These are phyloP conservation scores for Heracleum sosnowskyi DNA, from an alignment of 129 eudicot genomes.

Conservation along the genomic window DNA sequence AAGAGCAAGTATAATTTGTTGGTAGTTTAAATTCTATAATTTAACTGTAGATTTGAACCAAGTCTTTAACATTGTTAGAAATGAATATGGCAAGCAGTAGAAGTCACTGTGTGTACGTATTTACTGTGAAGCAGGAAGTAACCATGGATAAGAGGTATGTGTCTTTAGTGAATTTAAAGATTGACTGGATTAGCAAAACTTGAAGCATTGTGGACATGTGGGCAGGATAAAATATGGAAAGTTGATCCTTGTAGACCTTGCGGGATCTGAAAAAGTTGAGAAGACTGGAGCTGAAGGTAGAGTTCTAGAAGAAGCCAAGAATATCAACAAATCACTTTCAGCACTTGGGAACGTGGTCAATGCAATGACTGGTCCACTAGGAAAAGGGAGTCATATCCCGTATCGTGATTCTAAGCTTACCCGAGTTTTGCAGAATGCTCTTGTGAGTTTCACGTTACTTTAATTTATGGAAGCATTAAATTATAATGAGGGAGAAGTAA, in stretches of 20 bases:
- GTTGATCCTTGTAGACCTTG: conserved; percentile 88
- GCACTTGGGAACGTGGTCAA: conserved; percentile 87
- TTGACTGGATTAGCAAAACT: not conserved
- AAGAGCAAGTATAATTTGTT: not conserved
- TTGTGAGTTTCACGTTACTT: conserved; percentile 41
- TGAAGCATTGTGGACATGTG: conserved; percentile 9
- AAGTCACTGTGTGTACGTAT: conserved; percentile 81
- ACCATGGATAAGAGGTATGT: conserved; percentile 51
- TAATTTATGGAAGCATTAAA: not conserved
- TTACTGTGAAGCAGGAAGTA: conserved; percentile 51
- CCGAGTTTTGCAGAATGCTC: conserved; percentile 78
- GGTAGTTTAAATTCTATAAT: not conserved
- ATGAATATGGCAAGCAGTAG: conserved; percentile 90
- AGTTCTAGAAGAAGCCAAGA: conserved; percentile 91
- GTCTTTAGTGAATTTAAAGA: not conserved
- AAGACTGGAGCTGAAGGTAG: conserved; percentile 93
- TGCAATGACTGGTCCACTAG: conserved; percentile 59
- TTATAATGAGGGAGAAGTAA: not conserved
- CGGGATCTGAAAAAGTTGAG: conserved; percentile 90
- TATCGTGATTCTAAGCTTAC: conserved; percentile 93
- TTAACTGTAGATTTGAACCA: not conserved
- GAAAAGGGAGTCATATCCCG: conserved; percentile 61
- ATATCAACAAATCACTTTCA: conserved; percentile 84
- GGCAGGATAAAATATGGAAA: conserved; percentile 61
- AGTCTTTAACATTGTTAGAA: conserved; percentile 41